Conservation (phyloP, 345 rosid genomes). For the Euphorbia lathyris region DNA sequence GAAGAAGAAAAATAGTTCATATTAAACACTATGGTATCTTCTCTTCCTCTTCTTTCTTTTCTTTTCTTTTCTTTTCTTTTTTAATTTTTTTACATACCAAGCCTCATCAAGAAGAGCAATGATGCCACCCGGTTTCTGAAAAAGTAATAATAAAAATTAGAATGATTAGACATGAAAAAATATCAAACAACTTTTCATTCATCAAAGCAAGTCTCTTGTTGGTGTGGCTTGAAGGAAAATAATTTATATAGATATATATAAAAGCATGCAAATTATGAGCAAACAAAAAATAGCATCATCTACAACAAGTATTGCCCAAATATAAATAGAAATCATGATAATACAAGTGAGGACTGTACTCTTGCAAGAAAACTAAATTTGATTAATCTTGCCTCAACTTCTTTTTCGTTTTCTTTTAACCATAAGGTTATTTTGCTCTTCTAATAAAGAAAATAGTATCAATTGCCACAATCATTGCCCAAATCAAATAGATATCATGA, state of each 20-base stretch:
- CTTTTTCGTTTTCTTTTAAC: neutral
- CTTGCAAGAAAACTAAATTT: neutral
- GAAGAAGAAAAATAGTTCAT: neutral
- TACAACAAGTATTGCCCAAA: neutral
- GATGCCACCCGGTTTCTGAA: conserved; percentile 99
- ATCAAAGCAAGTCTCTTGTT: neutral
- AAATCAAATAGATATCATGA: too few relatives aligned
- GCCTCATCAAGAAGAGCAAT: conserved; percentile 98
- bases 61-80: too few relatives aligned
- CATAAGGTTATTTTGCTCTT: neutral
- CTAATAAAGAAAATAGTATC: neutral
- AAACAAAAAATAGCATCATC: neutral
- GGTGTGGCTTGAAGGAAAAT: neutral
- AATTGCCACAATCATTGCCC: too few relatives aligned
- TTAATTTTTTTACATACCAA: conserved; percentile 55
- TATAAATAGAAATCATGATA: neutral
- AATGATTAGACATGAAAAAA: conserved; percentile 12
- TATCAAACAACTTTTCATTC: neutral
- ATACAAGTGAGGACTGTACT: neutral
- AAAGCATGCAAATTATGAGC: neutral
- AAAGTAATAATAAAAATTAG: conserved; percentile 31
- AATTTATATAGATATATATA: neutral
- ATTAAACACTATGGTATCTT: neutral
- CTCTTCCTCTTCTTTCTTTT: neutral
- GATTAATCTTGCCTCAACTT: neutral